These are phyloP conservation scores for Gaertneriomyces semiglobifer DNA, from an alignment of 192 early-diverging fungal species.

Conservation along the genomic window DNA sequence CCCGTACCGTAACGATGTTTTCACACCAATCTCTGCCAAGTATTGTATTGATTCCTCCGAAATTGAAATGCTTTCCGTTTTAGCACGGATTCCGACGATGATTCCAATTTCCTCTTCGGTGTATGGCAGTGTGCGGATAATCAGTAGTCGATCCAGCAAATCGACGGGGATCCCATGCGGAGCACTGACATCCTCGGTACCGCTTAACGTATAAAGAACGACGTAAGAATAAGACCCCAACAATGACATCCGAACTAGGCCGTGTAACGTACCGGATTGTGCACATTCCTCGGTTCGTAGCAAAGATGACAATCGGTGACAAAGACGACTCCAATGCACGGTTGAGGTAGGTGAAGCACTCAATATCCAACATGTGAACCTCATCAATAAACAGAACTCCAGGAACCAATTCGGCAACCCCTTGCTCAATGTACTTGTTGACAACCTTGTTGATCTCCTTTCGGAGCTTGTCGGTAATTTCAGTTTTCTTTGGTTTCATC, in stretches of 20 bases:
- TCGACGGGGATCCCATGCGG: conserved; percentile 95
- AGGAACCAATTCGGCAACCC: conserved; percentile 93
- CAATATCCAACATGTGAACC: conserved; percentile 99
- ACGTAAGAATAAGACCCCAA: not conserved
- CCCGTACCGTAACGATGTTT: conserved; percentile 85
- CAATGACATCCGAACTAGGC: not conserved
- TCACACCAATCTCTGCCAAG: conserved; percentile 85
- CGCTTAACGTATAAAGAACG: conserved; percentile 20
- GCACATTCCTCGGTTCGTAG: conserved; percentile 95
- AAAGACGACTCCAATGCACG: conserved; percentile 93
- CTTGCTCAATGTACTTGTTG: conserved; percentile 98
- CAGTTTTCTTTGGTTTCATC: conserved; percentile 98
- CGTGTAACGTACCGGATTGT: conserved; percentile 61
- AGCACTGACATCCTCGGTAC: conserved; percentile 47
- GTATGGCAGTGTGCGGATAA: conserved; percentile 91
- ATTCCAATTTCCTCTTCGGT: conserved; percentile 76
- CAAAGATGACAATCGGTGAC: conserved; percentile 96
- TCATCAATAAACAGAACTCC: conserved; percentile 98
- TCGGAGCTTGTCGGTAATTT: conserved; percentile 97
- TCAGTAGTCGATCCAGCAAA: conserved; percentile 90
- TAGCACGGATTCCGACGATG: conserved; percentile 86
- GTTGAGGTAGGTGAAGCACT: conserved; percentile 99
- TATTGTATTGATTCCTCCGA: conserved; percentile 78
- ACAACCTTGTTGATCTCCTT: conserved; percentile 99
- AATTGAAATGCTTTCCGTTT: conserved; percentile 93